Conservation (phyloP, 352 stramenopile species). For the Globisporangium abappressorium region DNA sequence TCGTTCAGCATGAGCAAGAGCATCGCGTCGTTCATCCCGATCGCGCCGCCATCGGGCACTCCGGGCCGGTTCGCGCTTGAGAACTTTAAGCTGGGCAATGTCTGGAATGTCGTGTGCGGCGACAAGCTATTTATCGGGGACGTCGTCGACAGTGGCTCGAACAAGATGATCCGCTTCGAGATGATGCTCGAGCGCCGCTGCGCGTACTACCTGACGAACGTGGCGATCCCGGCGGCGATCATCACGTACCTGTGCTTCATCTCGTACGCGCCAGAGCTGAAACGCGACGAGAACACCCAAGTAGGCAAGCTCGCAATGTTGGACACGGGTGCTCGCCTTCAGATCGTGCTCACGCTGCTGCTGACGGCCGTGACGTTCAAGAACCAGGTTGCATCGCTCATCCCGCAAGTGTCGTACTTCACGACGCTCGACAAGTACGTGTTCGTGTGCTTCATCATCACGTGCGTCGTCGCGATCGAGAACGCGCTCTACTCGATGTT, state of each 20-base stretch:
- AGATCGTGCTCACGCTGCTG: slow-evolving; percentile 35
- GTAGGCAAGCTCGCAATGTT: slow-evolving; percentile 5
- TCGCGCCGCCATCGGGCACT: slow-evolving; percentile 15
- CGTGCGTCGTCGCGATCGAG: slow-evolving; percentile 49
- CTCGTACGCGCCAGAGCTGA: slow-evolving; percentile 22
- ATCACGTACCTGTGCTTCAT: slow-evolving; percentile 45
- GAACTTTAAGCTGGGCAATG: slow-evolving; percentile 34
- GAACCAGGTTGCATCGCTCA: slow-evolving; percentile 39
- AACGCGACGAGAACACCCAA: background rate
- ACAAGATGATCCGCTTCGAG: slow-evolving; percentile 30
- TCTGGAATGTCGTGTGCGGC: slow-evolving; percentile 30
- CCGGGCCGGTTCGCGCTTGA: slow-evolving; percentile 25
- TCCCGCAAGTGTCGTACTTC: slow-evolving; percentile 66
- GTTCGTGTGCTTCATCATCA: slow-evolving; percentile 61
- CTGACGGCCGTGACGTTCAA: slow-evolving; percentile 51
- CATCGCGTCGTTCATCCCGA: slow-evolving; percentile 12
- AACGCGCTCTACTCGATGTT: slow-evolving; percentile 46
- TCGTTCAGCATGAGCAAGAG: slow-evolving; percentile 24
- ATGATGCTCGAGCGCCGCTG: slow-evolving; percentile 34
- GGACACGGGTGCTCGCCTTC: slow-evolving; percentile 27
- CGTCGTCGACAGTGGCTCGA: slow-evolving; percentile 20
- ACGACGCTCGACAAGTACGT: slow-evolving; percentile 30
- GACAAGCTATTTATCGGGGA: slow-evolving; percentile 33
- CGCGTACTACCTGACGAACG: slow-evolving; percentile 39
- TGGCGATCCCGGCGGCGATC: slow-evolving; percentile 28